These are phyloP conservation scores for Fusarium mexicanum DNA, from an alignment of 2,329 filamentous ascomycete genomes.

Conservation along the genomic window DNA sequence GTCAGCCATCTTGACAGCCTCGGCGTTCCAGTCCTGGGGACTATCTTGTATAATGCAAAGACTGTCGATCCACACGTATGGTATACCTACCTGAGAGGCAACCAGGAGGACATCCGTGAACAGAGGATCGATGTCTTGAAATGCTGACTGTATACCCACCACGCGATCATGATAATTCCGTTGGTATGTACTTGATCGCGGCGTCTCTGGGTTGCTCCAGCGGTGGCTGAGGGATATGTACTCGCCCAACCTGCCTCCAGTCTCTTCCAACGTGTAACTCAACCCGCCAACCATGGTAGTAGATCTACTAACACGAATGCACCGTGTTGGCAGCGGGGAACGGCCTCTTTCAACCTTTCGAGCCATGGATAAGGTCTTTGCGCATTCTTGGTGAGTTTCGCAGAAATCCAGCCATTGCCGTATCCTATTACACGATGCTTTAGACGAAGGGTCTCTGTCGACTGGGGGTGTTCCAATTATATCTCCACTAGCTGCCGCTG, in stretches of 20 bases:
- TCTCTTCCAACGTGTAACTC: accelerated
- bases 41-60: background rate
- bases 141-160: background rate
- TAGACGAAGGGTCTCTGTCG: accelerated
- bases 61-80: background rate
- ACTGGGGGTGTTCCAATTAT: accelerated
- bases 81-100: accelerated
- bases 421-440: background rate
- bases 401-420: background rate
- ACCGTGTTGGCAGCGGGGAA: accelerated
- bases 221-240: background rate
- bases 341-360: background rate
- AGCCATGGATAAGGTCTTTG: background rate
- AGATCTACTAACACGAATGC: accelerated
- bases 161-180: background rate
- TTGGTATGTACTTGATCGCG: background rate
- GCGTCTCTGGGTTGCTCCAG: background rate
- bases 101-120: background rate
- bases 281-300: accelerated
- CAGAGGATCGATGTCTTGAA: accelerated
- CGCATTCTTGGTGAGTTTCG: background rate
- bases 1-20: background rate
- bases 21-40: background rate
- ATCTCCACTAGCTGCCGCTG: background rate
- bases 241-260: background rate